Base-by-base conservation (phyloP, 495 filamentous ascomycete genomes). In the Glonium stellatum region DNA sequence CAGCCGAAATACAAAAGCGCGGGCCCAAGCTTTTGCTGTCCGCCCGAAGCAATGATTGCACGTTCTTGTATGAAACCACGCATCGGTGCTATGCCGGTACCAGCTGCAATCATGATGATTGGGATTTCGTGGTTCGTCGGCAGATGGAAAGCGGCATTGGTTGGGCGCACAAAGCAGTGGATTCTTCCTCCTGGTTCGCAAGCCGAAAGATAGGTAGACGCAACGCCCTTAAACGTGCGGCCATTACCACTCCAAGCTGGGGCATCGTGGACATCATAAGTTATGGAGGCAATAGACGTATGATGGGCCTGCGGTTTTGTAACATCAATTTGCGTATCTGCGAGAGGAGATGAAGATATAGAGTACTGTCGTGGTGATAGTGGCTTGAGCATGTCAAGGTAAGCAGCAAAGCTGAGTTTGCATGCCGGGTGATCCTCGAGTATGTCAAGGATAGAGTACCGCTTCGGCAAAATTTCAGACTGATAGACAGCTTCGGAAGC, bases 61-160 rank as follows among this genome's bases (percentile, higher is more conserved):
- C 87, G 78, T 60, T 95, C 85, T 78, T 86, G 84, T 19, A 93
- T 75, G 59, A 97, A 77, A 1, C 87, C 82, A 0, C 91, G 83
- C 67, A 96, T 84, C 0, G 93, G 93, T 0, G 93, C 93, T 31
- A 98, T 74, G 8, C 93, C 93, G 0, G 93, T 96, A 13, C 93
- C 93, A 0, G 93, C 86, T 1, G 84, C 90, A 31, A 97, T 82
- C 68, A 95, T 82, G 42, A 98, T 75, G 1, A 64, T 47, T n/a
- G 57, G 52, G 1, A 19, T 55, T 34, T 12, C 49, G 12, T 48
- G 54, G 41, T 65, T 42, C 50, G 23, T 4, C 0, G 63, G 63
- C 12, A 65, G 59, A 39, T 62, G 63, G 59, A 65, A 65, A n/a
- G 48, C 51, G n/a, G 42, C 54, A 36, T 61, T 46, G 1, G 54